Evolutionary conservation across 192 early-diverging fungal genomes (phyloP), one percentile per base, ranked within the genome.

Genomic region (Paraglomus brasilianum): DNA sequence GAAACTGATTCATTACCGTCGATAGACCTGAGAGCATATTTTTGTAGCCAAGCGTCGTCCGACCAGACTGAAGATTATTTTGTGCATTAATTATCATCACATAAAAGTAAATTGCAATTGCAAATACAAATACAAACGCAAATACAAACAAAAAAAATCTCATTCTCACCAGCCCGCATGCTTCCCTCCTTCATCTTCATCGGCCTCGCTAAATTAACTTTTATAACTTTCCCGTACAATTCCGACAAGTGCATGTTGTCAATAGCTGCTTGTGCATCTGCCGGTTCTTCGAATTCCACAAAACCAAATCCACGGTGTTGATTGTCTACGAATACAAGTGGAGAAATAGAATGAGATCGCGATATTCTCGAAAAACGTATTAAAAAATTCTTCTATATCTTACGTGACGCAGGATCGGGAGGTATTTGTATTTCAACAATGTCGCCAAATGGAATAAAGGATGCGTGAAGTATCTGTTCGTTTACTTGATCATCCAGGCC

Each of bases 371-470:
- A 39, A 24, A 64, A 36, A 53, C 63, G 38, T n/a, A n/a, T n/a
- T 15, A 40, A 30, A 11, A 24, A 0, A 8, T 47, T 41, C 17
- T 49, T 48, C 30, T 41, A 46, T 38, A 46, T 71, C 77, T 68
- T 85, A 89, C 88, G 81, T n/a, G 91, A 88, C 30, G 84, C 82
- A 11, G 87, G 84, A 79, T 96, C 93, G 9, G 84, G 80, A 4
- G 95, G 94, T 47, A 99, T 81, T 48, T 93, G 89, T 17, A 98
- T 85, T 55, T 88, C 85, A 11, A 92, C 84, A 69, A 99, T 91
- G 47, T 98, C 95, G 58, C 97, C 97, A 83, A 99, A 99, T 0
- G 97, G 94, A 45, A 98, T 83, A 76, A 99, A 98, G 0, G 94
- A 93, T 0, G 93, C 87, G 41, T 91, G 87, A 10, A 99, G 80